Conservation (phyloP, 371 early-diverging fungal genomes). For the Mucor mucedo region DNA sequence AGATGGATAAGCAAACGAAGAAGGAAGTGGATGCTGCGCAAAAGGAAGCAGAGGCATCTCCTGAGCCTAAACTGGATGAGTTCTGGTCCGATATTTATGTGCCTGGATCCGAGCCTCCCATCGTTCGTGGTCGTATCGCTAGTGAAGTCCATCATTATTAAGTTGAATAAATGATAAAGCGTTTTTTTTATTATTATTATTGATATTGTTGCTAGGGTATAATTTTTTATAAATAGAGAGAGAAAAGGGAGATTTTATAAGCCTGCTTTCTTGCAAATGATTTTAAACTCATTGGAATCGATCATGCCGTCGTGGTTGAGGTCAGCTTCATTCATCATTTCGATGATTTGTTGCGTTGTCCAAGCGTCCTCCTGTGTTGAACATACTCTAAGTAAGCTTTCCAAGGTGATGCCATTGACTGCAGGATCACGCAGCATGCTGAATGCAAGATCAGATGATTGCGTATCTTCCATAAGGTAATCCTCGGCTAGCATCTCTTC, state of each 20-base stretch:
- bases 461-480: conserved; percentile 5
- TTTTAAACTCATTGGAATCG: conserved; percentile 39
- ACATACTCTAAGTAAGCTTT: conserved; percentile 31
- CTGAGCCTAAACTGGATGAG: conserved; percentile 77
- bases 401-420: conserved; percentile 36
- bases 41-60: conserved; percentile 83
- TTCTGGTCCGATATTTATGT: conserved; percentile 88
- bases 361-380: conserved; percentile 32
- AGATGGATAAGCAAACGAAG: conserved; percentile 89
- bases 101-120: conserved; percentile 72
- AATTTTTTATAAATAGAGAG: neutral
- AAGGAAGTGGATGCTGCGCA: conserved; percentile 85
- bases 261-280: conserved; percentile 38
- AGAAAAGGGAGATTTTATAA: neutral
- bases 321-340: conserved; percentile 51
- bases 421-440: conserved; percentile 26
- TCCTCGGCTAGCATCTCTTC: conserved; percentile 14
- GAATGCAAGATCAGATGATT: conserved; percentile 23
- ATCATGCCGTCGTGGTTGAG: conserved; percentile 45
- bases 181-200: neutral
- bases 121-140: conserved; percentile 81
- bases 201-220: neutral
- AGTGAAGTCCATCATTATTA: conserved; percentile 63
- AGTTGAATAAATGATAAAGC: neutral
- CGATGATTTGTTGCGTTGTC: conserved; percentile 34